phyloP scores from a whole-genome alignment of 2,329 filamentous ascomycete species.

The Raffaelea albimanens region DNA sequence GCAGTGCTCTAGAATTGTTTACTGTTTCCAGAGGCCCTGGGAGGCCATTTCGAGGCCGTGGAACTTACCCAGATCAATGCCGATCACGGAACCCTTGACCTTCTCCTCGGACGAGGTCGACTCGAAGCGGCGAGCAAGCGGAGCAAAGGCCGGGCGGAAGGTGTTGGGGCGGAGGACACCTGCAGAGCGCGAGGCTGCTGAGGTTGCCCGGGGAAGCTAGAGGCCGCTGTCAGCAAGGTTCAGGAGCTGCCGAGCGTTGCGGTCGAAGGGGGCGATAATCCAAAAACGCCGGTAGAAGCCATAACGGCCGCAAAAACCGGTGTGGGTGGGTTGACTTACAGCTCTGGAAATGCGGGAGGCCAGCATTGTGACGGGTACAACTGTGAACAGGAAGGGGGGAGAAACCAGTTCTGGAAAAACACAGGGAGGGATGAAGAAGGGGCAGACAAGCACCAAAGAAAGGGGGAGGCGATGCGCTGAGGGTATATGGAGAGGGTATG shows the following conservation, averaged over 20 bases:
- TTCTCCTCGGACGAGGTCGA: constrained; percentile 61
- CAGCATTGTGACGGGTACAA: constrained; percentile 49
- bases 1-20: too few relatives aligned
- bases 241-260: too few relatives aligned
- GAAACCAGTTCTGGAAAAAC: constrained; percentile 1
- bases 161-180: constrained; percentile 56
- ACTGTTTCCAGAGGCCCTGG: too few relatives aligned
- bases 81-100: constrained; percentile 92
- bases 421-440: constrained; percentile 9
- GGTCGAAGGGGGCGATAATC: too few relatives aligned
- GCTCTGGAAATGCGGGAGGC: constrained; percentile 63
- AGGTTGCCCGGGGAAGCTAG: constrained; percentile 67
- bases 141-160: constrained; percentile 62
- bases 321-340: constrained; percentile 47
- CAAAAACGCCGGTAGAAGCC: constrained; percentile 13
- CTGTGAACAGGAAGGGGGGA: constrained; percentile 17
- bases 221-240: not conserved
- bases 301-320: constrained; percentile 2
- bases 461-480: constrained; percentile 1
- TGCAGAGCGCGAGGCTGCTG: constrained; percentile 56
- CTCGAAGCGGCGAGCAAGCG: too few relatives aligned
- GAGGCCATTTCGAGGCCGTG: too few relatives aligned
- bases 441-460: not conserved
- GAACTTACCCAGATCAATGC: constrained; percentile 84
- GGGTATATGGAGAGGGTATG: constrained; percentile 1